Percentiles rank a stretch among this genome's conserved stretches.
Evolutionary conservation across 495 filamentous ascomycete species (phyloP).

Genomic region (Bathelium albidoporum): DNA sequence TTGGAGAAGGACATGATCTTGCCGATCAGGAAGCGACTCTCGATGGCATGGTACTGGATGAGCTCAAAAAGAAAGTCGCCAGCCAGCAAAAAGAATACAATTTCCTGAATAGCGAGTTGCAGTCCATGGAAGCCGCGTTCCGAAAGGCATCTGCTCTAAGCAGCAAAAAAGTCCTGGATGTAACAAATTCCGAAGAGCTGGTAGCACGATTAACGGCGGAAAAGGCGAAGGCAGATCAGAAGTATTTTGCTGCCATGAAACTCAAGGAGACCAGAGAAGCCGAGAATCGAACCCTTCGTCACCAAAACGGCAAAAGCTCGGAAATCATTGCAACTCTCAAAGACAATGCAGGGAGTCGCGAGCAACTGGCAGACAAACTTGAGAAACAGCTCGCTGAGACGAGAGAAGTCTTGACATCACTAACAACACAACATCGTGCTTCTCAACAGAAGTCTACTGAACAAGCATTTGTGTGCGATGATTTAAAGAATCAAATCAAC

Average conservation of each 20-base stretch:
- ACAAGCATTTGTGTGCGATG: slow-evolving; percentile 53
- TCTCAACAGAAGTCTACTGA: slow-evolving; percentile 63
- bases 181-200: slow-evolving; percentile 65
- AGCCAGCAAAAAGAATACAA: slow-evolving; percentile 67
- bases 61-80: slow-evolving; percentile 60
- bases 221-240: slow-evolving; percentile 93
- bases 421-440: slow-evolving; percentile 57
- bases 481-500: slow-evolving; percentile 61
- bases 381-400: slow-evolving; percentile 83
- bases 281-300: slow-evolving; percentile 65
- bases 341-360: slow-evolving; percentile 59
- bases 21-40: slow-evolving; percentile 39
- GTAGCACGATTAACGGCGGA: slow-evolving; percentile 65
- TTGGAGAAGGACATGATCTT: slow-evolving; percentile 33
- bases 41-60: slow-evolving; percentile 48
- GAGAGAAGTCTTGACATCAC: slow-evolving; percentile 57
- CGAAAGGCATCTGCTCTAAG: slow-evolving; percentile 74
- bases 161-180: slow-evolving; percentile 75
- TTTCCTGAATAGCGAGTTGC: slow-evolving; percentile 75
- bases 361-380: slow-evolving; percentile 60
- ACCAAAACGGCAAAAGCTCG: slow-evolving; percentile 78
- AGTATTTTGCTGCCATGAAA: slow-evolving; percentile 93
- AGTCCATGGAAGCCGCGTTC: slow-evolving; percentile 75
- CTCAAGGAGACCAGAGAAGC: slow-evolving; percentile 70
- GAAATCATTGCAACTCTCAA: slow-evolving; percentile 91